These are phyloP conservation scores for Ophiostoma pallidulum DNA, from an alignment of 2,329 filamentous ascomycete species.

Conservation along the genomic window DNA sequence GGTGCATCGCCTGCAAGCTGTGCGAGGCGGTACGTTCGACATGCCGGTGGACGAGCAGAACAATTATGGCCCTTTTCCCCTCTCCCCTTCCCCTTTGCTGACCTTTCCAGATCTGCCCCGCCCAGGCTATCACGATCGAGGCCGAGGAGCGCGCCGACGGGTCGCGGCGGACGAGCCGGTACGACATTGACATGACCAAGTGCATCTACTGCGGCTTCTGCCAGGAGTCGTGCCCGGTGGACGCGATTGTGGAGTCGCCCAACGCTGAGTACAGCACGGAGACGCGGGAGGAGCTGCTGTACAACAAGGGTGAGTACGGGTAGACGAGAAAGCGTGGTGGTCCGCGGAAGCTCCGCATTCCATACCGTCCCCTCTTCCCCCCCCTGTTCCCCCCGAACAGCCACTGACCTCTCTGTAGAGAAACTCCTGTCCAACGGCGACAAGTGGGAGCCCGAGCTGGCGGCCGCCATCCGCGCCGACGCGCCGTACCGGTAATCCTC, in stretches of 20 bases:
- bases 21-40: no score
- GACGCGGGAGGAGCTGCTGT: conserved; percentile 83
- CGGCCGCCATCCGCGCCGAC: conserved; percentile 84
- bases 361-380: no score
- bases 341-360: no score
- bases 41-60: conserved; percentile 27
- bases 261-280: conserved; percentile 56
- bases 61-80: no score
- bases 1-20: conserved; percentile 99
- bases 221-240: conserved; percentile 97
- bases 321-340: no score
- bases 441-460: conserved; percentile 97
- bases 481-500: conserved; percentile 68
- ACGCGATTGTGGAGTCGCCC: conserved; percentile 66
- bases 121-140: conserved; percentile 97
- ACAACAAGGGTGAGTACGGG: conserved; percentile 66
- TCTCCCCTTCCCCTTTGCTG: no score
- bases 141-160: conserved; percentile 96
- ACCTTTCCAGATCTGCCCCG: conserved; percentile 97
- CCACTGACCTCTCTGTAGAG: conserved; percentile 35
- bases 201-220: conserved; percentile 99
- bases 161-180: conserved; percentile 87
- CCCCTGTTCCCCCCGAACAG: no score
- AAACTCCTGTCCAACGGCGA: conserved; percentile 83
- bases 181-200: conserved; percentile 99